Conservation (phyloP, 2,329 filamentous ascomycete species). For the Diaporthe citri region DNA sequence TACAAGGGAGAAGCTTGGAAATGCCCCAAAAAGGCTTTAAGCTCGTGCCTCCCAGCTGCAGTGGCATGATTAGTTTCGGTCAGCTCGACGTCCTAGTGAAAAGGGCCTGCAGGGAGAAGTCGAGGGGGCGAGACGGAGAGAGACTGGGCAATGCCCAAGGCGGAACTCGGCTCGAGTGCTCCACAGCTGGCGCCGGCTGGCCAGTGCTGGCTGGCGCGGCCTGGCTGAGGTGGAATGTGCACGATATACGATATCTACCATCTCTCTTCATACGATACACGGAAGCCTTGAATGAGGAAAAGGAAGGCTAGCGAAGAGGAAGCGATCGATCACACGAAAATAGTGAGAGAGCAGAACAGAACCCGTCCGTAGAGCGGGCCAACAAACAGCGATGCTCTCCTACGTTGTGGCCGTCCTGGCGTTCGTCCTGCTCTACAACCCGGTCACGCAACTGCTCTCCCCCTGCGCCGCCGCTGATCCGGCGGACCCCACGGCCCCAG, state of each 20-base stretch:
- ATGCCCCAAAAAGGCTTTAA: conserved; percentile 22
- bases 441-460: conserved; percentile 53
- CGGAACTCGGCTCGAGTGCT: conserved; percentile 15
- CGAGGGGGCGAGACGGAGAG: neutral
- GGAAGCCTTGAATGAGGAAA: neutral
- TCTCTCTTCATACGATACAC: neutral
- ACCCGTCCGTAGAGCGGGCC: neutral
- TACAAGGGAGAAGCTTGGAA: conserved; percentile 4
- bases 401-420: conserved; percentile 58
- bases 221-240: neutral
- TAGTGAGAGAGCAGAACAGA: neutral
- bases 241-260: neutral
- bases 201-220: neutral
- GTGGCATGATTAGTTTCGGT: conserved; percentile 16
- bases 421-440: conserved; percentile 59
- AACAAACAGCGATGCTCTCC: conserved; percentile 55
- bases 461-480: conserved; percentile 45
- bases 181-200: conserved; percentile 26
- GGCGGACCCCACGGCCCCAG: conserved; percentile 57
- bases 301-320: neutral
- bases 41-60: conserved; percentile 23
- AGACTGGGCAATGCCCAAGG: neutral
- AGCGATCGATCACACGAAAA: neutral
- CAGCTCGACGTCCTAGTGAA: conserved; percentile 13
- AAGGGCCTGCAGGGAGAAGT: neutral